Evolutionary conservation across 2,329 filamentous ascomycete species (phyloP), one percentile per base, ranked within the genome.

Genomic region (Cordyceps pruinosa): DNA sequence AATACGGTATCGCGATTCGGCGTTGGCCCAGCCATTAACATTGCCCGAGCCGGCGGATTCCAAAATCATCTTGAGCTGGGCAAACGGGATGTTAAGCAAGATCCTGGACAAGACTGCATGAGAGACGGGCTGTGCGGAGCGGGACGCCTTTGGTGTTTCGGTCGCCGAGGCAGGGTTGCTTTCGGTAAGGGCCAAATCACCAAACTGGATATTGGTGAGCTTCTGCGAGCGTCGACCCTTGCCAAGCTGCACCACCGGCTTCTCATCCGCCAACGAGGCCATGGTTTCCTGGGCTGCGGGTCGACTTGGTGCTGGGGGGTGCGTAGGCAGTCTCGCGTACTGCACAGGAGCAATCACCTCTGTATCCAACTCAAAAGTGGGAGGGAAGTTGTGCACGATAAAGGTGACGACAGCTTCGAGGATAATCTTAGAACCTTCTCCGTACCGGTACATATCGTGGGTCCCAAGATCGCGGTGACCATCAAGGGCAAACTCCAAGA

Each of bases 81-180:
- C 74, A 62, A 88, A 88, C 0, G 88, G 88, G 6, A 91, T 72
- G 41, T 88, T 89, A 53, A 90, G 72, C 2, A 92, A 73, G 23
- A 89, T 74, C 28, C 81, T 84, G 0, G 88, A 90, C 5, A 91
- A 72, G 0, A 79, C 70, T 0, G 75, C 74, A 25, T 78, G 76
- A 30, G 76, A 70, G 25, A 65, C 64, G 13, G 68, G 68, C 23
- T 65, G 66, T 21, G 63, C 63, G 42, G 61, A 65, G 30, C 61
- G 64, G 13, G 53, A 58, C 5, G 59, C 57, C 21, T 49, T 54
- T n/a, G 61, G 59, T 21, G 56, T 67, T 35, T 73, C 72, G 3
- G 72, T 68, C 8, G 62, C 62, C 10, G 63, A 45, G 9, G 61
- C 63, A 32, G 61, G 62, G 23, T 65, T 58, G 23, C 64, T 64